Base-by-base conservation (phyloP, 306 rosid genomes). In the Alnus glutinosa region DNA sequence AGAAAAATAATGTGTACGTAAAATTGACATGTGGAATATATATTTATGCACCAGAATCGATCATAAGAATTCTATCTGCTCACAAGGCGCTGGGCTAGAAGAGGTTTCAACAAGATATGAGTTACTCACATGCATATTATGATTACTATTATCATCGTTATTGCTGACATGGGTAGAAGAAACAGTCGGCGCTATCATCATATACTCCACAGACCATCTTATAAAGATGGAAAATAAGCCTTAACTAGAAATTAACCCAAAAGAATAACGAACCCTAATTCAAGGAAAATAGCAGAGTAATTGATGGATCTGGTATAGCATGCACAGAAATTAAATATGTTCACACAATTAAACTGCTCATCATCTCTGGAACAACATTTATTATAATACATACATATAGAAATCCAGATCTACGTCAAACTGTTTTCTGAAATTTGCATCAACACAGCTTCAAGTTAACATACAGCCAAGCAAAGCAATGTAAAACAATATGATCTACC, bases 331-430 rank as follows among this genome's bases (percentile, higher is more conserved):
- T 75, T 5, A 15, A 67, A 75, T 63, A 71, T 50, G 80, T 80
- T 55, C 57, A 70, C 75, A 72, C 76, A 71, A 83, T 50, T 71
- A n/a, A 77, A 77, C 70, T 34, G 70, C 69, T 79, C 78, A 77
- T 79, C 69, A 68, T 59, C 48, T 6, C 28, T 77, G 64, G 74
- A 76, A 70, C 61, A 83, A 77, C 78, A 86, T 83, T 86, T 86
- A 83, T 86, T 83, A 58, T 23, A 59, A 63, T 70, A 86, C 81
- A 83, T 19, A 80, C 77, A 79, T 69, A 79, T 69, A 73, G 85
- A 82, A 83, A 79, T 76, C 83, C 80, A 83, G 89, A 79, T 86
- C 78, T 73, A 59, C 49, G 39, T 58, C 63, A 78, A 80, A 73
- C 77, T 68, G 42, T 76, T 55, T 66, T 77, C 69, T 72, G 68